Percentiles rank a stretch among this genome's conserved stretches.
These are phyloP conservation scores for Viola pubescens DNA, from an alignment of 441 rosid genomes.

Conservation along the genomic window DNA sequence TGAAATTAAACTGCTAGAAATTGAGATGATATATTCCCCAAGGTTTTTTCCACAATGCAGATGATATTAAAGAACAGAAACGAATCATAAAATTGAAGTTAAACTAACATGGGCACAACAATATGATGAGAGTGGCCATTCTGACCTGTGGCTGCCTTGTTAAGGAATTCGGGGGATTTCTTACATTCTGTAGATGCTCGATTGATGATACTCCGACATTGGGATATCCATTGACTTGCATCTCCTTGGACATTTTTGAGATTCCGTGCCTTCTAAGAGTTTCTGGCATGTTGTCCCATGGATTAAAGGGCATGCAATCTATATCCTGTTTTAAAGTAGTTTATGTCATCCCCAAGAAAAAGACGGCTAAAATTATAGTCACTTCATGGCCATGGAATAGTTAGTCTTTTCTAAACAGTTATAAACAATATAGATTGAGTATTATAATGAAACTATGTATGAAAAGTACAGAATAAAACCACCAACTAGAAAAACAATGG, in stretches of 20 bases:
- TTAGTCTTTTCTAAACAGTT: too few relatives aligned
- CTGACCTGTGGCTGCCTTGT: slow-evolving; percentile 39
- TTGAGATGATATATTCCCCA: neutral
- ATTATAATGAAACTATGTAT: too few relatives aligned
- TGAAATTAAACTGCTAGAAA: neutral
- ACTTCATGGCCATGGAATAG: too few relatives aligned
- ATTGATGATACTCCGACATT: slow-evolving; percentile 42
- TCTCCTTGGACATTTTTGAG: slow-evolving; percentile 37
- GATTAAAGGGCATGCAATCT: slow-evolving; percentile 95
- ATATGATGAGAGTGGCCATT: slow-evolving; percentile 3
- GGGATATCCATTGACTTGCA: slow-evolving; percentile 38
- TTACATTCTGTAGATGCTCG: slow-evolving; percentile 36
- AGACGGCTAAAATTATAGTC: neutral
- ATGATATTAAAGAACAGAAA: neutral
- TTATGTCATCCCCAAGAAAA: slow-evolving; percentile 8
- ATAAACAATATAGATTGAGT: too few relatives aligned
- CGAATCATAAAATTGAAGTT: neutral
- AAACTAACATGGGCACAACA: neutral
- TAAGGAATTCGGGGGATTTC: slow-evolving; percentile 32
- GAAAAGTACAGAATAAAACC: too few relatives aligned
- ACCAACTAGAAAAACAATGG: too few relatives aligned
- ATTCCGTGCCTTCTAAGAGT: slow-evolving; percentile 56
- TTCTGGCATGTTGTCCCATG: slow-evolving; percentile 87
- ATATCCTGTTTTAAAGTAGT: slow-evolving; percentile 58
- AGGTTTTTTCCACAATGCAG: neutral